Percentiles rank a stretch among this genome's conserved stretches.
These are phyloP conservation scores for Diaporthe australafricana DNA, from an alignment of 2,329 filamentous ascomycete species.

Conservation along the genomic window DNA sequence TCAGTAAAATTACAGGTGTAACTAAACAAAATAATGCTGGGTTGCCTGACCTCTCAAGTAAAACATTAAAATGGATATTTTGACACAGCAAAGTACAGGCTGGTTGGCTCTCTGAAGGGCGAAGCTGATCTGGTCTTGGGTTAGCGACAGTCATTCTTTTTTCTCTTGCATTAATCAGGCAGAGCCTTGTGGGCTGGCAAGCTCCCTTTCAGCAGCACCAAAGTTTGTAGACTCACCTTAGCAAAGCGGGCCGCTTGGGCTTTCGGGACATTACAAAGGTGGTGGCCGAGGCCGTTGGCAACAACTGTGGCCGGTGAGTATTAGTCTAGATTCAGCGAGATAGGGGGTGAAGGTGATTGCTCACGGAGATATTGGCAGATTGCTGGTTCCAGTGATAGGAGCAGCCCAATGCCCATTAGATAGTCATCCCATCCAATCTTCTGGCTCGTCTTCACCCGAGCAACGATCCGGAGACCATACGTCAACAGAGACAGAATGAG, in stretches of 20 bases:
- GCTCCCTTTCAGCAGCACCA: too few relatives aligned
- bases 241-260: slow-evolving; percentile 14
- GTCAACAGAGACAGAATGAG: slow-evolving; percentile 30
- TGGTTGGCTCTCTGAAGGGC: slow-evolving; percentile 39
- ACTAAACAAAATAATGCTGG: neutral
- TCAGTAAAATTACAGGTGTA: neutral
- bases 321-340: neutral
- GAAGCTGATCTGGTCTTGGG: slow-evolving; percentile 34
- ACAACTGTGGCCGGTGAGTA: neutral
- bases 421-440: slow-evolving; percentile 33
- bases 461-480: slow-evolving; percentile 25
- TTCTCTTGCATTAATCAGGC: too few relatives aligned
- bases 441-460: slow-evolving; percentile 29
- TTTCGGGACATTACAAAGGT: slow-evolving; percentile 31
- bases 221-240: neutral
- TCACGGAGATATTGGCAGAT: slow-evolving; percentile 36
- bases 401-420: slow-evolving; percentile 29
- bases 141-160: neutral
- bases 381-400: slow-evolving; percentile 32
- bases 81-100: slow-evolving; percentile 36
- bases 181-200: neutral
- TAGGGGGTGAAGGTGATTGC: neutral
- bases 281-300: slow-evolving; percentile 32
- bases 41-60: slow-evolving; percentile 34
- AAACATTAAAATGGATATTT: slow-evolving; percentile 41